Evolutionary conservation across 129 eudicot genomes (phyloP).

Genomic region (Cynara cardunculus): DNA sequence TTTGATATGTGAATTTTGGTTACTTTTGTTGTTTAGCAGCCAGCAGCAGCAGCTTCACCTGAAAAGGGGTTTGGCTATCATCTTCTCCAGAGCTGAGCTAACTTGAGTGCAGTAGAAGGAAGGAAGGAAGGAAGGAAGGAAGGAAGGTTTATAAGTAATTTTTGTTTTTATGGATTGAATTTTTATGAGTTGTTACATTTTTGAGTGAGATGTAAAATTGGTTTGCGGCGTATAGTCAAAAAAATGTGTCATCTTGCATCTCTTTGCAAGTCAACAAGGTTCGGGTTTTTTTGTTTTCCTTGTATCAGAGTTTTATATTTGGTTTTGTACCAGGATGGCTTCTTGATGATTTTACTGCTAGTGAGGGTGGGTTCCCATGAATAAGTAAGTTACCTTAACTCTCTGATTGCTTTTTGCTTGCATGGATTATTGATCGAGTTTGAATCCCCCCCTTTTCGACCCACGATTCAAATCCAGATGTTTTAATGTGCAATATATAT

Average conservation of each 20-base stretch:
- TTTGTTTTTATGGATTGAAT: constrained; percentile 20
- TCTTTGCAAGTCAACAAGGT: constrained; percentile 21
- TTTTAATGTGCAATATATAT: neutral
- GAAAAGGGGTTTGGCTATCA: constrained; percentile 23
- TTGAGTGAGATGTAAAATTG: constrained; percentile 58
- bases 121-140: neutral
- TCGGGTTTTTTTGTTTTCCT: neutral
- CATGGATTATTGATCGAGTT: neutral
- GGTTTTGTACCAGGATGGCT: constrained; percentile 26
- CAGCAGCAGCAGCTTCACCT: neutral
- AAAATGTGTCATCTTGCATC: constrained; percentile 41
- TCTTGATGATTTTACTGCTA: constrained; percentile 34
- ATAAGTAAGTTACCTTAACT: constrained; percentile 32
- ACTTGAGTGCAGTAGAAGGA: constrained; percentile 33
- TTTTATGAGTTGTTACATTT: constrained; percentile 18
- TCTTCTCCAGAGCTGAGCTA: constrained; percentile 29
- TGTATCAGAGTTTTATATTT: constrained; percentile 10
- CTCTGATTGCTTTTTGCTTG: neutral
- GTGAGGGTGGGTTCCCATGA: constrained; percentile 31
- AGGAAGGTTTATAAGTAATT: constrained; percentile 11
- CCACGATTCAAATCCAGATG: neutral
- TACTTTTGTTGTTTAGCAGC: constrained; percentile 1
- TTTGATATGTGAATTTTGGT: constrained; percentile 35
- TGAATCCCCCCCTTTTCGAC: neutral
- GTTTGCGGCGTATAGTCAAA: constrained; percentile 52